Evolutionary conservation across 768 basidiomycete genomes (phyloP).

Genomic region (Amanita molliuscula): DNA sequence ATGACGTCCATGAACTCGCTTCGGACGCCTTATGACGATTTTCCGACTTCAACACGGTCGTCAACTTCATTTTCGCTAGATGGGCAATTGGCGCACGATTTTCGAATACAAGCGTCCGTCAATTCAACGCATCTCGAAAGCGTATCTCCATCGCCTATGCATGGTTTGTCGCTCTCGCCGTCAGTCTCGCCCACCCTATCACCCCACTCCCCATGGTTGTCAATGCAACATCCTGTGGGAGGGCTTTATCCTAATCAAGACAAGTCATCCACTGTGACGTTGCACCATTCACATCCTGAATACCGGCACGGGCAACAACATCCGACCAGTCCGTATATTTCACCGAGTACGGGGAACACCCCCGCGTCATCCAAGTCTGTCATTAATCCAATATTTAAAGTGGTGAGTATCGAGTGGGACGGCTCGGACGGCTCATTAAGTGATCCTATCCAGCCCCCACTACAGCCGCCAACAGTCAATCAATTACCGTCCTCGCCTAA

Average conservation of each 20-base stretch:
- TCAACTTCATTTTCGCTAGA: constrained; percentile 75
- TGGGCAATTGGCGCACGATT: constrained; percentile 67
- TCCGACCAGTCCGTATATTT: constrained; percentile 38
- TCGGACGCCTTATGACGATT: constrained; percentile 66
- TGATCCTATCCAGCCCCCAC: constrained; percentile 38
- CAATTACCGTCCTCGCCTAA: constrained; percentile 28
- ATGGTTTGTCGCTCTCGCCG: constrained; percentile 63
- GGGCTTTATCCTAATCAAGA: constrained; percentile 22
- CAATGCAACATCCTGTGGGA: constrained; percentile 32
- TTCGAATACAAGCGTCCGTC: constrained; percentile 59
- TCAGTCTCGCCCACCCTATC: constrained; percentile 39
- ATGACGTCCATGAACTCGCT: constrained; percentile 72
- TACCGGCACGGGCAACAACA: constrained; percentile 26
- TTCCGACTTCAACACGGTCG: constrained; percentile 60
- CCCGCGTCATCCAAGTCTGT: constrained; percentile 59
- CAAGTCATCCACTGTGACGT: constrained; percentile 27
- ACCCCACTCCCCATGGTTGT: constrained; percentile 44
- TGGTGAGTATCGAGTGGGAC: constrained; percentile 54
- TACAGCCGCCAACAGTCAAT: constrained; percentile 24
- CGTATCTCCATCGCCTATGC: constrained; percentile 70
- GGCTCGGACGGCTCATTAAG: constrained; percentile 25
- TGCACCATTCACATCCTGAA: constrained; percentile 21
- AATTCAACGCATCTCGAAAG: constrained; percentile 51
- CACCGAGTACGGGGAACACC: constrained; percentile 49
- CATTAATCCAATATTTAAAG: constrained; percentile 86